A percentile compares a stretch with the other conserved stretches of the same genome.
phyloP scores from a whole-genome alignment of 2,329 filamentous ascomycete genomes.

The Arthrobotrys conoides region DNA sequence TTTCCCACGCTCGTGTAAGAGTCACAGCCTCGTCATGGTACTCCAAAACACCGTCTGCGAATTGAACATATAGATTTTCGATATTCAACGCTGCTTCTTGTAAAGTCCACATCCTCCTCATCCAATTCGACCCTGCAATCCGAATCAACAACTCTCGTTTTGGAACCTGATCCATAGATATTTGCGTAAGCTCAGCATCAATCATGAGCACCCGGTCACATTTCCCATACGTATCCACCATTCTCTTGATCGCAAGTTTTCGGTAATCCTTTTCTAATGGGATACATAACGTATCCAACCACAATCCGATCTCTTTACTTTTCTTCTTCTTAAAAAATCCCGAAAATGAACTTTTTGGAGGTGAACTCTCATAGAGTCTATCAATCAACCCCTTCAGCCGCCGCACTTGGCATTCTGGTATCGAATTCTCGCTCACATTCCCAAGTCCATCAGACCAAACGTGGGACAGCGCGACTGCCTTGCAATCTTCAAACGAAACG shows the following conservation, averaged over 20 bases:
- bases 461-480: slow-evolving; percentile 60
- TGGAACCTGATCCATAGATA: slow-evolving; percentile 44
- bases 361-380: slow-evolving; percentile 13
- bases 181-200: slow-evolving; percentile 56
- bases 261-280: slow-evolving; percentile 47
- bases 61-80: slow-evolving; percentile 43
- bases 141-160: slow-evolving; percentile 51
- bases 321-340: slow-evolving; percentile 40
- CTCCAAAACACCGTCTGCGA: slow-evolving; percentile 43
- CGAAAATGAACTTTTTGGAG: slow-evolving; percentile 20
- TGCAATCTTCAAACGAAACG: slow-evolving; percentile 44
- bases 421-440: slow-evolving; percentile 55
- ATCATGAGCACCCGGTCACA: slow-evolving; percentile 59
- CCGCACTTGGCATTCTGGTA: slow-evolving; percentile 60
- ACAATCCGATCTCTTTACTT: slow-evolving; percentile 40
- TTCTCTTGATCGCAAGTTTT: slow-evolving; percentile 56
- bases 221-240: slow-evolving; percentile 58
- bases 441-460: slow-evolving; percentile 62
- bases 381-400: slow-evolving; percentile 44
- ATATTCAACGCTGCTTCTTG: slow-evolving; percentile 61
- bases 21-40: slow-evolving; percentile 6
- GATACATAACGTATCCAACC: slow-evolving; percentile 62
- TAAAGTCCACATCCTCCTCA: slow-evolving; percentile 61
- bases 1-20: slow-evolving; percentile 39
- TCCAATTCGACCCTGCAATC: slow-evolving; percentile 60